Percentiles rank a stretch among this genome's conserved stretches.
Conservation (phyloP, 2,329 filamentous ascomycete genomes). For the Claviceps lovelessii region DNA sequence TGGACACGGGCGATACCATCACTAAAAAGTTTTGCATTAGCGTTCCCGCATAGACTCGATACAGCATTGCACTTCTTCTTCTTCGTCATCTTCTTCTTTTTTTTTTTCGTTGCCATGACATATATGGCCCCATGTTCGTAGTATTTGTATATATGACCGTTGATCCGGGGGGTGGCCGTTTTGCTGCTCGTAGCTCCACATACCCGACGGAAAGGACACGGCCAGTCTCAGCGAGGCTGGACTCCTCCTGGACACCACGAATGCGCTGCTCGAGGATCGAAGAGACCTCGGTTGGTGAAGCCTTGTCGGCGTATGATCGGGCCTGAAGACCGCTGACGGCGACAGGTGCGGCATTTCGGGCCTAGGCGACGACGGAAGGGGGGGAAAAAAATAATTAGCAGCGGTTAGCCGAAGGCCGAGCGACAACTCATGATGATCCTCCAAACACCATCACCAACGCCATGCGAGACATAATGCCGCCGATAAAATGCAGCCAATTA, state of each 20-base stretch:
- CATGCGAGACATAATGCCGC: background rate
- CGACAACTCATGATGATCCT: constrained; percentile 21
- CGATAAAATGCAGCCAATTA: constrained; percentile 6
- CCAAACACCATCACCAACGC: constrained; percentile 6
- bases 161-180: background rate
- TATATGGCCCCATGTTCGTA: background rate
- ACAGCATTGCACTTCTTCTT: background rate
- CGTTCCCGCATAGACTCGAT: background rate
- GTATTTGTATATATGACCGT: background rate
- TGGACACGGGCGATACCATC: constrained; percentile 99
- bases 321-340: constrained; percentile 48
- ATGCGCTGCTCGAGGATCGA: constrained; percentile 99
- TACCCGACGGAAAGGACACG: constrained; percentile 98
- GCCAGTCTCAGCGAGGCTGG: constrained; percentile 92
- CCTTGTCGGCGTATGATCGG: constrained; percentile 88
- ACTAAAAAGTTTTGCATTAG: constrained; percentile 41
- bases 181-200: constrained; percentile 28
- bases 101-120: background rate
- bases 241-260: constrained; percentile 94
- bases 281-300: constrained; percentile 92
- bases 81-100: too few relatives aligned
- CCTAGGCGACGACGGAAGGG: constrained; percentile 35
- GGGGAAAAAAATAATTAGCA: constrained; percentile 22
- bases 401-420: constrained; percentile 37
- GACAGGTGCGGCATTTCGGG: constrained; percentile 73